These are phyloP conservation scores for Erythrobasidium hasegawianum DNA, from an alignment of 1,284 basidiomycete species.

Conservation along the genomic window DNA sequence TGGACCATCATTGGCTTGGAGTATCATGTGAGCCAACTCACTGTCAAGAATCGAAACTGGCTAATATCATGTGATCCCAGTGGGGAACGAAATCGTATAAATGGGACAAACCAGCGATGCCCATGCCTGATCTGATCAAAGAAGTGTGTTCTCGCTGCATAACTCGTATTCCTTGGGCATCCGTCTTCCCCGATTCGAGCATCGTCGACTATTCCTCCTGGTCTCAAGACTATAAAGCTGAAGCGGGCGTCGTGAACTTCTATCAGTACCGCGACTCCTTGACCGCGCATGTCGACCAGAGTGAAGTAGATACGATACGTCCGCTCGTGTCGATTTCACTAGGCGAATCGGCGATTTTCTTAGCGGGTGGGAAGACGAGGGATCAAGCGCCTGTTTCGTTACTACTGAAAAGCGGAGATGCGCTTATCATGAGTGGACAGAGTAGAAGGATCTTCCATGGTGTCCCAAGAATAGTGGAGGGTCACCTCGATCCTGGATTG, in stretches of 20 bases:
- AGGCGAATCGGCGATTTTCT: slow-evolving; percentile 78
- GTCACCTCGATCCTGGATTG: no score
- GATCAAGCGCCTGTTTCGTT: slow-evolving; percentile 71
- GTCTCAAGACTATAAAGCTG: slow-evolving; percentile 51
- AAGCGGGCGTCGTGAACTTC: slow-evolving; percentile 89
- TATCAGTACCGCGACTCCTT: slow-evolving; percentile 62
- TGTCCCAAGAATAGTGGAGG: slow-evolving; percentile 46
- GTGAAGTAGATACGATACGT: slow-evolving; percentile 76
- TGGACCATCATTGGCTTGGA: slow-evolving; percentile 92
- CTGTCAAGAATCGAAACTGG: no score
- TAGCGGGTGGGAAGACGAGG: slow-evolving; percentile 76
- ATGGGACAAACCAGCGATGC: slow-evolving; percentile 28
- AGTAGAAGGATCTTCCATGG: slow-evolving; percentile 82
- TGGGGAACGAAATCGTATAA: slow-evolving; percentile 37
- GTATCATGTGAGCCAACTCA: slow-evolving; percentile 61
- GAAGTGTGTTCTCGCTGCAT: slow-evolving; percentile 6
- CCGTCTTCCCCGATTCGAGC: not conserved
- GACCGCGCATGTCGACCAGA: slow-evolving; percentile 89
- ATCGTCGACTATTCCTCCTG: slow-evolving; percentile 24
- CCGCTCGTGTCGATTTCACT: slow-evolving; percentile 89
- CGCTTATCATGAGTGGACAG: slow-evolving; percentile 82
- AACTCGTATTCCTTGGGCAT: slow-evolving; percentile 8
- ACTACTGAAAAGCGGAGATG: slow-evolving; percentile 78
- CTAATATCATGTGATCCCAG: no score
- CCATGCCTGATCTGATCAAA: slow-evolving; percentile 21